Conservation (phyloP, 495 filamentous ascomycete species). For the Staphylotrichum longicolle region DNA sequence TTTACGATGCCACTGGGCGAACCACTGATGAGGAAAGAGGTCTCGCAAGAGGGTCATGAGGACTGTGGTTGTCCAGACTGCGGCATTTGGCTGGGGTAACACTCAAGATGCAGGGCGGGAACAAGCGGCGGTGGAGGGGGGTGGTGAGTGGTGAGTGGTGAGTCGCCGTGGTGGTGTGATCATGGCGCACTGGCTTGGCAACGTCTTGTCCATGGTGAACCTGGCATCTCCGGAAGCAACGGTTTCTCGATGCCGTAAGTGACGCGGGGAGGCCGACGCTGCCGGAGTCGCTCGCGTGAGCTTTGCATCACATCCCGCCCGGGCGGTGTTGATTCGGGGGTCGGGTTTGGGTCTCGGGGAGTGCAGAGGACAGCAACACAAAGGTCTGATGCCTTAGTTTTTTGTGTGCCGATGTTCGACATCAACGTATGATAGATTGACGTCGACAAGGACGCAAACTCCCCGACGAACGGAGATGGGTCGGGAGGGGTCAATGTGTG, state of each 20-base stretch:
- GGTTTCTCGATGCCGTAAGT: not conserved
- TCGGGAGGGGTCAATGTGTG: not conserved
- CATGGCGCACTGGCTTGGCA: not conserved
- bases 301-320: not conserved
- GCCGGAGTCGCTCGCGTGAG: not conserved
- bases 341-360: not conserved
- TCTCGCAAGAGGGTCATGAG: slow-evolving; percentile 11
- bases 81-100: slow-evolving; percentile 9
- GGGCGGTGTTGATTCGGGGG: slow-evolving; percentile 3
- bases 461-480: not conserved
- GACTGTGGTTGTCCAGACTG: not conserved
- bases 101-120: slow-evolving; percentile 10
- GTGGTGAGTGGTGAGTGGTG: not conserved
- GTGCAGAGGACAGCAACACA: too few relatives aligned
- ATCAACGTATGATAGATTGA: not conserved
- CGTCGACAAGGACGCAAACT: not conserved
- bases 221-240: not conserved
- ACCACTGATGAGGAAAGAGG: not conserved
- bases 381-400: not conserved
- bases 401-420: not conserved
- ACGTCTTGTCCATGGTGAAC: not conserved
- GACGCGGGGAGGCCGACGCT: not conserved
- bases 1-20: not conserved
- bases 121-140: slow-evolving; percentile 1
- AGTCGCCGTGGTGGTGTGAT: slow-evolving; percentile 8